phyloP scores from a whole-genome alignment of 768 basidiomycete species.

The Russula sp. region DNA sequence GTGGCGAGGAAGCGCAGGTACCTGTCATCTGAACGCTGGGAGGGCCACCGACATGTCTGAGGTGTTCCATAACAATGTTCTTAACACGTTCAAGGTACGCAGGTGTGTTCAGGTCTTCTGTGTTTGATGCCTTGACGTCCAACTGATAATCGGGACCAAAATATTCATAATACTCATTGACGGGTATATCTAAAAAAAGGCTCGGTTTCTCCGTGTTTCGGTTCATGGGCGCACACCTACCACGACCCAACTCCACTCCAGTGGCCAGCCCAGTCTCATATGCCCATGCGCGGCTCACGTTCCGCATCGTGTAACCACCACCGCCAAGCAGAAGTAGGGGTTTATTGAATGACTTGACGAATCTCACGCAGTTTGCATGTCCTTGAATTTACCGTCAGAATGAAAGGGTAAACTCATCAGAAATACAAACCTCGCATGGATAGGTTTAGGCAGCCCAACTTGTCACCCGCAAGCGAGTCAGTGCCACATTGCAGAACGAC shows the following conservation, averaged over 20 bases:
- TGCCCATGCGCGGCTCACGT: constrained; percentile 95
- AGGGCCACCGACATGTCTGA: constrained; percentile 79
- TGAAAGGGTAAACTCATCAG: neutral
- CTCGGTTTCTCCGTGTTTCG: neutral
- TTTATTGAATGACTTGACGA: constrained; percentile 93
- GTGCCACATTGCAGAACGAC: constrained; percentile 97
- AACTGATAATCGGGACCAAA: constrained; percentile 97
- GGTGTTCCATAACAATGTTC: constrained; percentile 84
- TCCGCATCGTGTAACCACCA: constrained; percentile 98
- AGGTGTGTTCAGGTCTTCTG: constrained; percentile 89
- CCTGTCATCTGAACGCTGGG: constrained; percentile 91
- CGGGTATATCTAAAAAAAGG: constrained; percentile 75
- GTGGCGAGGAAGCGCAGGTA: constrained; percentile 30
- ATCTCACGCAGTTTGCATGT: constrained; percentile 95
- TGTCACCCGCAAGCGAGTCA: constrained; percentile 94
- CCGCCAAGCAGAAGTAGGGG: constrained; percentile 93
- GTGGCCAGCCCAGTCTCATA: constrained; percentile 98
- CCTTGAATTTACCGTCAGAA: constrained; percentile 42
- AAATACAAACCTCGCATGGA: constrained; percentile 75
- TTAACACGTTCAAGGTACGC: constrained; percentile 93
- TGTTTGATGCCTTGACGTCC: constrained; percentile 91
- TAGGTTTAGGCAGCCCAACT: constrained; percentile 91
- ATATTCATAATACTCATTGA: constrained; percentile 99
- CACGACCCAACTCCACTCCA: constrained; percentile 83
- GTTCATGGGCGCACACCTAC: constrained; percentile 39